Percentiles rank a stretch among this genome's conserved stretches.
phyloP scores from a whole-genome alignment of 2,329 filamentous ascomycete species.

The Colletotrichum incanum region DNA sequence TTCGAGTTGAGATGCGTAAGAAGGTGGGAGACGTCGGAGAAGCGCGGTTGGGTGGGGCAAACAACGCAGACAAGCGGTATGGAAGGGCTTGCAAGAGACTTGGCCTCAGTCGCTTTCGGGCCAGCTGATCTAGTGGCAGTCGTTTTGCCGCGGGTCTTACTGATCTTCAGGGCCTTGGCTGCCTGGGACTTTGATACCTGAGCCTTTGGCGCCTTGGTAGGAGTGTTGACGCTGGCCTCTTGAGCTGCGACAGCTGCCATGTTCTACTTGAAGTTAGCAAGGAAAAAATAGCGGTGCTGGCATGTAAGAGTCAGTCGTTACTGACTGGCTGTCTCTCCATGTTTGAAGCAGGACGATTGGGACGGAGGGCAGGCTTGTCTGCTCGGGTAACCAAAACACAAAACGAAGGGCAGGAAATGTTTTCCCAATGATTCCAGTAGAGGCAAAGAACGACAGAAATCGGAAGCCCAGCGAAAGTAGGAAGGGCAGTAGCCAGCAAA shows the following conservation, averaged over 20 bases:
- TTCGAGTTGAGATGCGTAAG: constrained; percentile 95
- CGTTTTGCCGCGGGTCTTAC: constrained; percentile 8
- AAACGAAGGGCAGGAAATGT: constrained; percentile 32
- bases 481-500: constrained; percentile 29
- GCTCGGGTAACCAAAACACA: constrained; percentile 38
- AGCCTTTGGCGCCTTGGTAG: constrained; percentile 11
- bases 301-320: constrained; percentile 22
- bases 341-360: constrained; percentile 24
- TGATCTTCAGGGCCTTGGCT: constrained; percentile 5
- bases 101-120: constrained; percentile 44
- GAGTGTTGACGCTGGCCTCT: constrained; percentile 13
- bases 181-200: background rate
- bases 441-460: constrained; percentile 34
- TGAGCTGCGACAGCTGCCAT: constrained; percentile 54
- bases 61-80: constrained; percentile 86
- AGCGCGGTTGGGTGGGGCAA: constrained; percentile 83
- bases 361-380: constrained; percentile 16
- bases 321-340: constrained; percentile 37
- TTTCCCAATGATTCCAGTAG: background rate
- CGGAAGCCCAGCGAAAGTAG: constrained; percentile 13
- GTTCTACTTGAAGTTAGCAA: constrained; percentile 47
- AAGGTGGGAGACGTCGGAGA: constrained; percentile 92
- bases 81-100: constrained; percentile 43
- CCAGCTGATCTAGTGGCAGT: constrained; percentile 41
- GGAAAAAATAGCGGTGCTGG: background rate